Evolutionary conservation across 805 yeast genomes (phyloP), one percentile per base, ranked within the genome.

Genomic region (Suhomyces prunicola): DNA sequence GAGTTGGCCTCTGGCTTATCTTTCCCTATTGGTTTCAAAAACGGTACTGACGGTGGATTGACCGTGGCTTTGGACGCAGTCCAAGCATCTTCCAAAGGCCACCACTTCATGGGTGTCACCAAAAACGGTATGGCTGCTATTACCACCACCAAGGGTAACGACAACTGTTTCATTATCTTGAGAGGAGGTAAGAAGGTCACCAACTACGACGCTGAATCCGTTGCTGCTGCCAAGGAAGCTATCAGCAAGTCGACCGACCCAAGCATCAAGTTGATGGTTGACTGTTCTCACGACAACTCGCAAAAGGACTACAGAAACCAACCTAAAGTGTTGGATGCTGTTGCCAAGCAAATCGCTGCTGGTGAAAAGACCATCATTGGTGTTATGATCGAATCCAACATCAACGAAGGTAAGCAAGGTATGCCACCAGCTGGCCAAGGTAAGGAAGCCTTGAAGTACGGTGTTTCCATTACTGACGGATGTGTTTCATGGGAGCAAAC

Each of bases 1-100:
- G 99, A 93, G 76, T 83, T 93, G 63, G 96, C 98, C 19, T 92
- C 97, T 7, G 99, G 99, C 50, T 80, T 94, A 56, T 89, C 97
- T n/a, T 93, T 93, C 93, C 99, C 99, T 54, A 85, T 93, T 53
- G 99, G 99, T 48, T 93, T 93, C 87, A 93, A 93, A 77, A 93
- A 93, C 71, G 99, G 98, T 72, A 93, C 99, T 42, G 99, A 93
- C 70, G 99, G 99, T 68, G 81, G 94, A 48, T 77, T 93, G 57
- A 87, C 84, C 54, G 97, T 93, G 57, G 97, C 99, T 10, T 78
- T 94, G 48, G 99, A 92, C 70, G 98, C 99, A 41, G 88, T 90
- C 62, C 82, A 86, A 70, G 94, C 99, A 46, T 96, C 99, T 44
- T 79, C 93, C 40, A 86, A 86, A 67, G 83, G 96, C 47, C 99